A percentile compares a stretch with the other conserved stretches of the same genome.
Evolutionary conservation across 371 early-diverging fungal genomes (phyloP).

Genomic region (Mycotypha africana): DNA sequence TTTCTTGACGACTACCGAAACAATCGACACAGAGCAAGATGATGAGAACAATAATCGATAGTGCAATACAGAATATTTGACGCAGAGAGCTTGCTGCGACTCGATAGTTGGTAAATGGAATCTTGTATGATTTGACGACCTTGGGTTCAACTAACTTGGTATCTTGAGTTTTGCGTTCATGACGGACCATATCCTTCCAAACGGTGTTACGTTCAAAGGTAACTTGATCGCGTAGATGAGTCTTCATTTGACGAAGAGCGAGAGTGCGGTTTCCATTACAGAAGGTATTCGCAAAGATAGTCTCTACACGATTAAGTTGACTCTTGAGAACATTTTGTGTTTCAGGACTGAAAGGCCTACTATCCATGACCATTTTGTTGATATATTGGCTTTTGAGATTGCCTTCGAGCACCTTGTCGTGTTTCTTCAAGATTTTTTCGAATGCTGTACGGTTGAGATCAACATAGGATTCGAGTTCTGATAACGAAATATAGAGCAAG

Average conservation of each 20-base stretch:
- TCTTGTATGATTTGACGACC: constrained; percentile 27
- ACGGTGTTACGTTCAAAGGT: constrained; percentile 75
- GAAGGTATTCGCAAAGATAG: constrained; percentile 51
- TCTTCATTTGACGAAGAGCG: constrained; percentile 29
- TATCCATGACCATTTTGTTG: constrained; percentile 47
- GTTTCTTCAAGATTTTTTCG: constrained; percentile 92
- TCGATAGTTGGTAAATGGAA: constrained; percentile 29
- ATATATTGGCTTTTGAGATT: constrained; percentile 45
- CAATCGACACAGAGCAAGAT: constrained; percentile 45
- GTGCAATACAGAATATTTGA: constrained; percentile 23
- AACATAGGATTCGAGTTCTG: constrained; percentile 78
- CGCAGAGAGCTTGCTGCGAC: constrained; percentile 21
- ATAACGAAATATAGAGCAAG: constrained; percentile 67
- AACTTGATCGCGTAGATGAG: constrained; percentile 62
- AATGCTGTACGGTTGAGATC: constrained; percentile 89
- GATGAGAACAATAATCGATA: constrained; percentile 53
- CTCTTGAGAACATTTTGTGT: constrained; percentile 30
- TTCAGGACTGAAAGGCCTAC: constrained; percentile 45
- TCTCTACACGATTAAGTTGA: constrained; percentile 35
- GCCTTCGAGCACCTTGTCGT: constrained; percentile 74
- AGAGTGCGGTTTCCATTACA: constrained; percentile 41
- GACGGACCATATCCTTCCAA: constrained; percentile 75
- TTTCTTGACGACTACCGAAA: constrained; percentile 41
- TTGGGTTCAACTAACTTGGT: constrained; percentile 42
- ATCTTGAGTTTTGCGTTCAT: constrained; percentile 52